phyloP scores from a whole-genome alignment of 495 filamentous ascomycete species.

The Oidiodendron maius region DNA sequence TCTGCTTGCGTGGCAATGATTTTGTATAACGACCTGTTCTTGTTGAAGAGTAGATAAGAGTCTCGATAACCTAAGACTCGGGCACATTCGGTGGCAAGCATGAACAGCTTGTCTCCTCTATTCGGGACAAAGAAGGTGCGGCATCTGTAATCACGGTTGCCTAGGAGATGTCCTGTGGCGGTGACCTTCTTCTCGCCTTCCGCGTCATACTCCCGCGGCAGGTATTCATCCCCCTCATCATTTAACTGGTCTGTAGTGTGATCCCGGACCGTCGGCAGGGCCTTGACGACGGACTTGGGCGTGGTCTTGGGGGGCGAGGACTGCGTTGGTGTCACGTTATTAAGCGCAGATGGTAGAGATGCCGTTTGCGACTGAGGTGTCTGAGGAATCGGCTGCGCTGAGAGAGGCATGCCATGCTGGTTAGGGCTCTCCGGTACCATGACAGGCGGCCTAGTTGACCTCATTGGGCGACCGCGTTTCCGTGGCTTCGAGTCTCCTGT shows the following conservation, averaged over 20 bases:
- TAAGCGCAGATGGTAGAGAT: constrained; percentile 56
- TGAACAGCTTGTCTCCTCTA: constrained; percentile 89
- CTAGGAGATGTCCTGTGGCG: constrained; percentile 71
- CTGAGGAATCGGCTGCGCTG: constrained; percentile 48
- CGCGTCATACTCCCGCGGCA: constrained; percentile 88
- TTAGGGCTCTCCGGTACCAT: constrained; percentile 41
- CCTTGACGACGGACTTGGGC: constrained; percentile 88
- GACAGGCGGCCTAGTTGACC: constrained; percentile 43
- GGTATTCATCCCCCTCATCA: constrained; percentile 89
- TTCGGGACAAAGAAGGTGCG: constrained; percentile 89
- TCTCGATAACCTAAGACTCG: constrained; percentile 92
- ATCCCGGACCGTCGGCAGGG: constrained; percentile 89
- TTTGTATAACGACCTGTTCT: constrained; percentile 94
- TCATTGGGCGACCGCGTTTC: constrained; percentile 85
- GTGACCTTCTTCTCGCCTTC: constrained; percentile 92
- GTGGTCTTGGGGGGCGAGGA: constrained; percentile 75
- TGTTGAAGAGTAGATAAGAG: constrained; percentile 98
- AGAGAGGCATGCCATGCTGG: constrained; percentile 42
- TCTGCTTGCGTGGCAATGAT: constrained; percentile 96
- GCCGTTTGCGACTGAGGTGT: constrained; percentile 74
- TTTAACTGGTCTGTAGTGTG: constrained; percentile 97
- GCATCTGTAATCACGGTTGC: constrained; percentile 84
- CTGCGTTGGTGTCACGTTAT: constrained; percentile 53
- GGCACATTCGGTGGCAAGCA: constrained; percentile 97
- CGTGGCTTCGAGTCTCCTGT: constrained; percentile 57